phyloP scores from a whole-genome alignment of 371 early-diverging fungal species.

The Catenaria anguillulae region DNA sequence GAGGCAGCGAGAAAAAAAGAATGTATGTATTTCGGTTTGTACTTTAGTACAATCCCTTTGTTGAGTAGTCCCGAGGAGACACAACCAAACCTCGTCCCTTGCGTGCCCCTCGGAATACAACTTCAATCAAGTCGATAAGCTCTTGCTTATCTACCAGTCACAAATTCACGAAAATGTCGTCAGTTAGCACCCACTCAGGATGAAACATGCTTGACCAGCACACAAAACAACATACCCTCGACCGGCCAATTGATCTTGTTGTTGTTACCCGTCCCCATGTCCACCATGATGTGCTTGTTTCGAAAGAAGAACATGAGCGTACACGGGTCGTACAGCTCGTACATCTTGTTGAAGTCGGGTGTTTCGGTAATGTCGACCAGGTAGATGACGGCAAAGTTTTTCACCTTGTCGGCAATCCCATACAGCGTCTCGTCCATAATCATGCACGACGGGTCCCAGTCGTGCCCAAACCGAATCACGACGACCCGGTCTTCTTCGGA shows the following conservation, averaged over 20 bases:
- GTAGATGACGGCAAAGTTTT: slow-evolving; percentile 94
- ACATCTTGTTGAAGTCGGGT: slow-evolving; percentile 92
- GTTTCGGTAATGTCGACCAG: slow-evolving; percentile 72
- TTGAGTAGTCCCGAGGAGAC: slow-evolving; percentile 89
- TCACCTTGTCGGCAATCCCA: slow-evolving; percentile 80
- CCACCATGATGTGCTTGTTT: slow-evolving; percentile 96
- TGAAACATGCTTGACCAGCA: too few relatives aligned
- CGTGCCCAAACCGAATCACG: slow-evolving; percentile 90
- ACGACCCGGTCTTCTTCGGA: slow-evolving; percentile 94
- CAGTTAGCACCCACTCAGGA: background rate
- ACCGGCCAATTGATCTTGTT: slow-evolving; percentile 97
- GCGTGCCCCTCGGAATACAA: slow-evolving; percentile 82
- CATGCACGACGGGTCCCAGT: slow-evolving; percentile 96
- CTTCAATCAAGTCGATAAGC: slow-evolving; percentile 74
- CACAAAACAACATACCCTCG: slow-evolving; percentile 39
- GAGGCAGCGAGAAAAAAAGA: too few relatives aligned
- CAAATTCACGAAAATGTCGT: slow-evolving; percentile 3
- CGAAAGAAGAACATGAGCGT: slow-evolving; percentile 87
- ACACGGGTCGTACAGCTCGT: slow-evolving; percentile 92
- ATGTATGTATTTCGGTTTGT: too few relatives aligned
- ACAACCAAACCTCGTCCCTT: slow-evolving; percentile 90
- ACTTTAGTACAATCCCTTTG: slow-evolving; percentile 79
- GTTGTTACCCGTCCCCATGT: slow-evolving; percentile 96
- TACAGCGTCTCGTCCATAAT: slow-evolving; percentile 90
- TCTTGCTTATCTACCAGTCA: slow-evolving; percentile 49